These are phyloP conservation scores for Phytophthora capsici DNA, from an alignment of 352 stramenopile genomes.

Conservation along the genomic window DNA sequence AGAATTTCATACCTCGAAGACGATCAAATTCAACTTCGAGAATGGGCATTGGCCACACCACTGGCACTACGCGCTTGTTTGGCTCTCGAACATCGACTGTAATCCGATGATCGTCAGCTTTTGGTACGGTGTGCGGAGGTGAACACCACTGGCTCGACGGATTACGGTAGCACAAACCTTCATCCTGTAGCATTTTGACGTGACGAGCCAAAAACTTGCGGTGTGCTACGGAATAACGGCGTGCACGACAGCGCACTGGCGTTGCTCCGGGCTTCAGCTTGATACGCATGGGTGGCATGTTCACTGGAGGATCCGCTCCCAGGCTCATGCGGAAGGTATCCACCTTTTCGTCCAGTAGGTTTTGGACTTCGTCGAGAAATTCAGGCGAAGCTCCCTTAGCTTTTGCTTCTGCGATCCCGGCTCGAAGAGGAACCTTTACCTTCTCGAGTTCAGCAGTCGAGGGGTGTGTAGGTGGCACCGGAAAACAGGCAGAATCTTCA, in stretches of 20 bases:
- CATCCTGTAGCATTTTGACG: not conserved
- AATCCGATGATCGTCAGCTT: conserved; percentile 9
- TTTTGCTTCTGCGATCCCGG: not conserved
- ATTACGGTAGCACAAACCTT: not conserved
- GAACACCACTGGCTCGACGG: not conserved
- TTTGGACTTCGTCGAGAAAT: not conserved
- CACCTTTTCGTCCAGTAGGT: not conserved
- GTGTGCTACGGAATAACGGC: not conserved
- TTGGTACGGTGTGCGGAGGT: not conserved
- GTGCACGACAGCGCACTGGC: not conserved
- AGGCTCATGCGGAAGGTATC: not conserved
- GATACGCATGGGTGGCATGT: conserved; percentile 2
- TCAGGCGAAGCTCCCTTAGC: not conserved
- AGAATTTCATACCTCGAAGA: not conserved
- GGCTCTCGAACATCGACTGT: conserved; percentile 14
- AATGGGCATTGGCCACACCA: conserved; percentile 24
- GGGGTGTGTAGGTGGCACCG: not conserved
- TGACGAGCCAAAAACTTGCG: not conserved
- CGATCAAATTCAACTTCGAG: conserved; percentile 17
- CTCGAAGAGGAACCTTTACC: not conserved
- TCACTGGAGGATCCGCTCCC: not conserved
- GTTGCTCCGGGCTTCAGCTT: not conserved
- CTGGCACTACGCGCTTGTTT: conserved; percentile 7
- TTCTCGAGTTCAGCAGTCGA: not conserved
- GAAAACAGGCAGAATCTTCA: not conserved